These are phyloP conservation scores for Mycena kentingensis DNA, from an alignment of 768 basidiomycete species.

Conservation along the genomic window DNA sequence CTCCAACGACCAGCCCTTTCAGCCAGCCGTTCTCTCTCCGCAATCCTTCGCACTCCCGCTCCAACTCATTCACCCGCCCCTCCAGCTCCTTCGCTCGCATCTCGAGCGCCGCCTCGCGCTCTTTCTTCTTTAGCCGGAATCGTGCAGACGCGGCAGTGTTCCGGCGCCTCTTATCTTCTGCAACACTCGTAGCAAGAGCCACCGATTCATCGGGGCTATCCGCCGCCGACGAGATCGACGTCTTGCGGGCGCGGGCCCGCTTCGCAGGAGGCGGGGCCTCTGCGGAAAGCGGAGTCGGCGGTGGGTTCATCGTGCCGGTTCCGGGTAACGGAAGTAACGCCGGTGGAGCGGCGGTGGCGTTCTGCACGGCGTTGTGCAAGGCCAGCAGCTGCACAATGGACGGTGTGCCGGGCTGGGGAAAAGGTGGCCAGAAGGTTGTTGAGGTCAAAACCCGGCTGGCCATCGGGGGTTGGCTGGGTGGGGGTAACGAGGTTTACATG, in stretches of 20 bases:
- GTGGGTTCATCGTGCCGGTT: constrained; percentile 18
- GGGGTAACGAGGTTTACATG: constrained; percentile 63
- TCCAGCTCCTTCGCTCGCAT: constrained; percentile 84
- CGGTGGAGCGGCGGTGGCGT: constrained; percentile 28
- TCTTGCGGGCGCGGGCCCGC: constrained; percentile 58
- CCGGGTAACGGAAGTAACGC: constrained; percentile 23
- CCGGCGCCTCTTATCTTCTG: constrained; percentile 90
- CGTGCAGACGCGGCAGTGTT: constrained; percentile 94
- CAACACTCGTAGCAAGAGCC: constrained; percentile 43
- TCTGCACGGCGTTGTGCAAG: constrained; percentile 47
- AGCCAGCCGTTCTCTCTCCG: constrained; percentile 92
- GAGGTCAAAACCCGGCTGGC: constrained; percentile 39
- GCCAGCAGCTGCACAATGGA: constrained; percentile 75
- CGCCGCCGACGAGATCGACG: constrained; percentile 41
- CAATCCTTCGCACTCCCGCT: constrained; percentile 88
- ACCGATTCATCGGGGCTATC: constrained; percentile 33
- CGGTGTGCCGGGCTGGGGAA: constrained; percentile 37
- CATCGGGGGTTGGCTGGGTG: constrained; percentile 39
- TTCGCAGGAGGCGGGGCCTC: constrained; percentile 48
- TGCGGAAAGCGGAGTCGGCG: constrained; percentile 26
- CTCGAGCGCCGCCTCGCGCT: constrained; percentile 88
- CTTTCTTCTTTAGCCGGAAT: constrained; percentile 95
- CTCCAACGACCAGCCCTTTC: constrained; percentile 86
- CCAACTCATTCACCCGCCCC: constrained; percentile 73
- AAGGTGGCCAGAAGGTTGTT: constrained; percentile 40